A percentile compares a stretch with the other conserved stretches of the same genome.
These are phyloP conservation scores for Vicia sativa DNA, from an alignment of 306 rosid genomes.

Conservation along the genomic window DNA sequence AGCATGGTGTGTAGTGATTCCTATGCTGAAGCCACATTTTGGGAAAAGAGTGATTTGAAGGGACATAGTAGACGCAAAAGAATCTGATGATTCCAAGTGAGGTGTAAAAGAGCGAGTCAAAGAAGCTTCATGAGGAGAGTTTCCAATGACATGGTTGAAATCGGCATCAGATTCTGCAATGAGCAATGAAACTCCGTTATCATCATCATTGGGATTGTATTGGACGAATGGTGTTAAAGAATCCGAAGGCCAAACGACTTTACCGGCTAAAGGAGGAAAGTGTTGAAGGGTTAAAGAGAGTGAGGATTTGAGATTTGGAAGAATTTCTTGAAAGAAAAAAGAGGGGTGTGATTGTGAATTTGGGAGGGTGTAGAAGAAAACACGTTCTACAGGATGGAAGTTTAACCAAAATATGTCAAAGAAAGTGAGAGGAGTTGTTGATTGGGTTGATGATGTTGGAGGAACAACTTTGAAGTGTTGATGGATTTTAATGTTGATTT, in stretches of 20 bases:
- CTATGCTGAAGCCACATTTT: conserved; percentile 50
- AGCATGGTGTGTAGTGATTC: conserved; percentile 50
- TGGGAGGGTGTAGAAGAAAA: conserved; percentile 50
- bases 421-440: conserved; percentile 44
- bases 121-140: conserved; percentile 29
- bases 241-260: conserved; percentile 47
- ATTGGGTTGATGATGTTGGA: neutral
- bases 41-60: conserved; percentile 61
- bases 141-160: conserved; percentile 33
- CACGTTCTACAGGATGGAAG: conserved; percentile 51
- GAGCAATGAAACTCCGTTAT: conserved; percentile 44
- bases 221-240: conserved; percentile 46
- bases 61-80: conserved; percentile 43
- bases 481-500: conserved; percentile 28
- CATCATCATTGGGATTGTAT: conserved; percentile 40
- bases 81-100: conserved; percentile 35
- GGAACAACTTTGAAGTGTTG: conserved; percentile 17
- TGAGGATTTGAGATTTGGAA: conserved; percentile 55
- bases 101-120: conserved; percentile 50
- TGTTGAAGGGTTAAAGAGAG: conserved; percentile 61
- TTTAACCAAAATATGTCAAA: conserved; percentile 52
- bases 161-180: conserved; percentile 47
- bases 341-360: conserved; percentile 24
- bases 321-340: conserved; percentile 20
- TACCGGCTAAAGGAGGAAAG: conserved; percentile 58